Percentiles rank a stretch among this genome's conserved stretches.
These are phyloP conservation scores for Litchi chinensis DNA, from an alignment of 345 rosid genomes.

Conservation along the genomic window DNA sequence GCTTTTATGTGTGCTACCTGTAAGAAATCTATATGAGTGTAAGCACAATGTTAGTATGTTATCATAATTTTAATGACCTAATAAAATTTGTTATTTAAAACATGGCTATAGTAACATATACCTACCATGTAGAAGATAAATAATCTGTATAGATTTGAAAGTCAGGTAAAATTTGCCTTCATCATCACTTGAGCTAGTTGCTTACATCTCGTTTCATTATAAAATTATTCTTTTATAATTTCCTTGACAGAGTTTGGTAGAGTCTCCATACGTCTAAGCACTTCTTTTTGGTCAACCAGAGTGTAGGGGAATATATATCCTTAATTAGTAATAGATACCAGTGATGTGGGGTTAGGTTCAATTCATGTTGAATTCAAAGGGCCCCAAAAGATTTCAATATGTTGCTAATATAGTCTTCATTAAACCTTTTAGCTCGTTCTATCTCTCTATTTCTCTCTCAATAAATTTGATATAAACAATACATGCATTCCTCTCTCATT, in stretches of 20 bases:
- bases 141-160: neutral
- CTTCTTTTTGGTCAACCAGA: conserved; percentile 25
- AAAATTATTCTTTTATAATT: neutral
- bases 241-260: conserved; percentile 4
- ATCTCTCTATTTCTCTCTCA: conserved; percentile 12
- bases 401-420: conserved; percentile 14
- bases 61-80: neutral
- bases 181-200: neutral
- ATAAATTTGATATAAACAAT: neutral
- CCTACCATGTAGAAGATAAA: neutral
- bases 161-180: neutral
- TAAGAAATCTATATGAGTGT: neutral
- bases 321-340: conserved; percentile 9
- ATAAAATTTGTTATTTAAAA: neutral
- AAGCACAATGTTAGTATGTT: too few species aligned
- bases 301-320: conserved; percentile 5
- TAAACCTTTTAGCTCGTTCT: conserved; percentile 8
- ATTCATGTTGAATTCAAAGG: conserved; percentile 42
- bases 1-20: neutral
- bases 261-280: neutral
- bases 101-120: neutral
- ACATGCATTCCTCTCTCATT: conserved; percentile 15
- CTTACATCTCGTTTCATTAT: neutral
- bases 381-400: conserved; percentile 36
- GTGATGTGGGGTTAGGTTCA: conserved; percentile 37